Base-by-base conservation (phyloP, 805 yeast genomes). In the Lipomyces oligophaga region DNA sequence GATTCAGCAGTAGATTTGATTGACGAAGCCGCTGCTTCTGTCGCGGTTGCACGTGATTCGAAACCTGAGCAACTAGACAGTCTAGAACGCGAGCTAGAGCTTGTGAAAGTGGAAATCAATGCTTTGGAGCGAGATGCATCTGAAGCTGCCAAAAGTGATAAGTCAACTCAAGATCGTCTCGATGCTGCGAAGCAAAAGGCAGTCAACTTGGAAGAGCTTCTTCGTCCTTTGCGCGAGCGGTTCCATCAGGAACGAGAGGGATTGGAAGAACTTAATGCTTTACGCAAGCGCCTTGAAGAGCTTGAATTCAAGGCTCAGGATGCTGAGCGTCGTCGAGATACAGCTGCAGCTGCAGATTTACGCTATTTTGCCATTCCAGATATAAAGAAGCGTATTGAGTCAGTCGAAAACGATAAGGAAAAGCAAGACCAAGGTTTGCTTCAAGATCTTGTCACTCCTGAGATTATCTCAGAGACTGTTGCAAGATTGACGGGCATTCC, bases 361-460 rank as follows among this genome's bases (percentile, higher is more conserved):
- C 79, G 96, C 67, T 93, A 89, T 73, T 93, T 87, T 73, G 98
- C 97, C 22, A 93, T 93, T 62, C 98, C 98, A 6, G 96, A 90
- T 61, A 74, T 93, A 48, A 75, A 82, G 67, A 76, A 77, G 60
- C 81, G 81, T 63, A 90, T 93, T 54, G 79, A 60, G 41, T 79
- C 77, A 57, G 73, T 89, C 49, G 98, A 93, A 67, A 64, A 73
- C 46, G 88, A 83, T 60, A 94, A 85, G 63, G 85, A 79, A 58
- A 72, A 75, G 42, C 73, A 75, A 43, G 76, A 77, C 5, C 80
- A 79, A 41, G 70, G 82, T 8, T 71, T 90, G 77, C 78, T 88
- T 47, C 85, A 79, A 62, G 95, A 90, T 63, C 93, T 87, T 40
- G 98, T 93, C 45, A 93, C 90, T 44, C 71, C 88, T 24, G 96